phyloP scores from a whole-genome alignment of 2,329 filamentous ascomycete genomes.

The Trichophyton simii region DNA sequence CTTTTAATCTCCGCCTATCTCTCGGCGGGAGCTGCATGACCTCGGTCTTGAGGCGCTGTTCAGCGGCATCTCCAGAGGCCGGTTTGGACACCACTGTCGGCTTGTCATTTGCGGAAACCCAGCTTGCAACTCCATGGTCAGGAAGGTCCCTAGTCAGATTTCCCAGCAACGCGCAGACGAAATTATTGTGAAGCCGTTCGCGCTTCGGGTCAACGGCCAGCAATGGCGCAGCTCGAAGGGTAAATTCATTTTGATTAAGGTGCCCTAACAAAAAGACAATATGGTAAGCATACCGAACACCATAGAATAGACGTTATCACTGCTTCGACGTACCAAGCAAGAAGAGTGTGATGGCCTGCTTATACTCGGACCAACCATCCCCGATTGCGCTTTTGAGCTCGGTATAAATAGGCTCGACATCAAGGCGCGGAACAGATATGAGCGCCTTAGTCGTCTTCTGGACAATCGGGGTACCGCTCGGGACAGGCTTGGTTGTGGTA shows the following conservation, averaged over 20 bases:
- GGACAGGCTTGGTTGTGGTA: slow-evolving; percentile 22
- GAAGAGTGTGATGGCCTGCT: slow-evolving; percentile 45
- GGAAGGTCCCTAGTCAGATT: slow-evolving; percentile 50
- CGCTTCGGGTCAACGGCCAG: slow-evolving; percentile 41
- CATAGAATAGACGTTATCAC: slow-evolving; percentile 1
- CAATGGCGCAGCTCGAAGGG: slow-evolving; percentile 43
- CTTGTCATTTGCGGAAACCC: slow-evolving; percentile 50
- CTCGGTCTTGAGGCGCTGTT: slow-evolving; percentile 51
- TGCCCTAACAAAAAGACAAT: slow-evolving; percentile 31
- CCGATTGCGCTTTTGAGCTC: slow-evolving; percentile 48
- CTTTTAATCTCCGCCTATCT: slow-evolving; percentile 48
- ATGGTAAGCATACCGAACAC: not conserved
- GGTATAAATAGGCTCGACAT: slow-evolving; percentile 50
- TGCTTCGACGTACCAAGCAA: slow-evolving; percentile 38
- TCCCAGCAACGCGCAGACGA: slow-evolving; percentile 46
- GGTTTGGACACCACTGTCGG: slow-evolving; percentile 38
- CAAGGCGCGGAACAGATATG: slow-evolving; percentile 47
- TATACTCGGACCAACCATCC: slow-evolving; percentile 49
- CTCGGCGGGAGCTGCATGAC: slow-evolving; percentile 50
- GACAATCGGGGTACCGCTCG: slow-evolving; percentile 14
- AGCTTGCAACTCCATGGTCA: slow-evolving; percentile 50
- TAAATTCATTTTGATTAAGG: slow-evolving; percentile 50
- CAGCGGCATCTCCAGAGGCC: slow-evolving; percentile 46
- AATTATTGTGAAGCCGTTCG: slow-evolving; percentile 50
- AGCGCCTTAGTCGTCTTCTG: slow-evolving; percentile 40